Evolutionary conservation across 163 green algal species (phyloP), one percentile per base, ranked within the genome.

Genomic region (Chlorella variabilis): DNA sequence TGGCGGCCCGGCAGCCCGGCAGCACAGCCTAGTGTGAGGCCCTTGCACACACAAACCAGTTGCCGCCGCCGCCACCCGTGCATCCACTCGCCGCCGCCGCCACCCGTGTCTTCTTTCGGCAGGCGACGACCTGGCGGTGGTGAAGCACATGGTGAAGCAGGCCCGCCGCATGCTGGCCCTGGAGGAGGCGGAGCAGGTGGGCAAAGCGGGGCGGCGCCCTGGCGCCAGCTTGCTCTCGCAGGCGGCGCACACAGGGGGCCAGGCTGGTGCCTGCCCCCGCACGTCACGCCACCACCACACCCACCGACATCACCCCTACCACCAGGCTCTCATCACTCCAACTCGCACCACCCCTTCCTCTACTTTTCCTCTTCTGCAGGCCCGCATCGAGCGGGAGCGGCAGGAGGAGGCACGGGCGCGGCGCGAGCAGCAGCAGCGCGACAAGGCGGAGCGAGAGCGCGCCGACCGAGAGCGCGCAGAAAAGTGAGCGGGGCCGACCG

Each of bases 131-230:
- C 70, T 90, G 70, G 86, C 79, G 58, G 87, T 81, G 41, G 82
- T 91, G 25, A 76, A 63, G 29, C 78, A 80, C 59, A 81, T 92
- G 67, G 82, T 73, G 59, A 23, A 68, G 7, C 48, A 75, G 39
- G 85, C 86, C 2, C 77, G 82, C 42, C 75, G 61, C 67, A 75
- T 86, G 49, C 79, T 94, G 58, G 75, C 81, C 29, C 76, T 77
- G 56, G 86, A 93, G 38, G 83, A 90, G 65, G 76, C 65, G n/a
- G 85, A 91, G 76, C 74, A 89, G 63, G 87, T 65, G 11, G 61
- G 82, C 18, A 34, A 87, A 3, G 85, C 11, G 45, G 45, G 45
- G 45, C 15, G 45, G 45, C 11, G 45, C 45, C 11, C 15, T 54
- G 11, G 15, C 11, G 45, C 15, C 45, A 54, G 45, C 11, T 54